phyloP scores from a whole-genome alignment of 495 filamentous ascomycete species.

The Lophiostoma macrostomum region DNA sequence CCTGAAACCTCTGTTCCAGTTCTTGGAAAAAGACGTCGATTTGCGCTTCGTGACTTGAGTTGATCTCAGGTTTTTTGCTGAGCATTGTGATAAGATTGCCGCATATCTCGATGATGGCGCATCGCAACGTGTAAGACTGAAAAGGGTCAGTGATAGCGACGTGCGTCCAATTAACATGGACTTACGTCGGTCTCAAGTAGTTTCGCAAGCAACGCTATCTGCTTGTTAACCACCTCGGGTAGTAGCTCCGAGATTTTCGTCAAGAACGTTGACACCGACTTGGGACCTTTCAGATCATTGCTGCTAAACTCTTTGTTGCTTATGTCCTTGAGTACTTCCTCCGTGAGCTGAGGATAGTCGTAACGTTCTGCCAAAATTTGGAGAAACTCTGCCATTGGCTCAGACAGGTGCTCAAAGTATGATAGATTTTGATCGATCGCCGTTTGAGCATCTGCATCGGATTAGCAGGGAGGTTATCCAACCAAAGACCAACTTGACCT shows the following conservation, averaged over 20 bases:
- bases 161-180: neutral
- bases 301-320: slow-evolving; percentile 97
- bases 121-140: slow-evolving; percentile 88
- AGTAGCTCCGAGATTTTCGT: slow-evolving; percentile 93
- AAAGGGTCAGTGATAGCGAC: slow-evolving; percentile 28
- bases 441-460: slow-evolving; percentile 82
- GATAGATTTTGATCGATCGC: slow-evolving; percentile 95
- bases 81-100: slow-evolving; percentile 93
- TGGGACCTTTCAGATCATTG: slow-evolving; percentile 91
- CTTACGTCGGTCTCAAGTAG: slow-evolving; percentile 89
- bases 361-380: slow-evolving; percentile 97
- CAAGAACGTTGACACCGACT: slow-evolving; percentile 97
- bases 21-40: slow-evolving; percentile 97
- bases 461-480: too few relatives aligned
- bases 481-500: slow-evolving; percentile 40
- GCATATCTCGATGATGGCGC: slow-evolving; percentile 93
- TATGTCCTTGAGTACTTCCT: slow-evolving; percentile 88
- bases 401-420: slow-evolving; percentile 96
- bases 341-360: slow-evolving; percentile 92
- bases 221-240: slow-evolving; percentile 90
- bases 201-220: slow-evolving; percentile 90
- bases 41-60: slow-evolving; percentile 82
- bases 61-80: slow-evolving; percentile 71
- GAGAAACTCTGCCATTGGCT: slow-evolving; percentile 98
- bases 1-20: slow-evolving; percentile 90